A percentile compares a stretch with the other conserved stretches of the same genome.
Evolutionary conservation across 1,139 yeast species (phyloP).

Genomic region (Sugiyamaella sp.): DNA sequence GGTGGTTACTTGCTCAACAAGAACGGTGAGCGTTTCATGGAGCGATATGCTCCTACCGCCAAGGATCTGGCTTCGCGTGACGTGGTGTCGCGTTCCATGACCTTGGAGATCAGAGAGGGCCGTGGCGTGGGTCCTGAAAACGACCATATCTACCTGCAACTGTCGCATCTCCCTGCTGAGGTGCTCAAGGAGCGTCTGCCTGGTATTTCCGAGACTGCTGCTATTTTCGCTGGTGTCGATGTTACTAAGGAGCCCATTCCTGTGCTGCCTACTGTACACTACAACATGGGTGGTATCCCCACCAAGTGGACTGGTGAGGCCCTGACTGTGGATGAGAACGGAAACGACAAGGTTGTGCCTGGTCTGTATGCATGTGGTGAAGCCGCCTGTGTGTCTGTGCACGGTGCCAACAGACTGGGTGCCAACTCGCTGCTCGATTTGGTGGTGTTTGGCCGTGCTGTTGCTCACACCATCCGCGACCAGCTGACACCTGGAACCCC

Average conservation of each 20-base stretch:
- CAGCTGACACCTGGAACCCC: slow-evolving; percentile 87
- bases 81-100: slow-evolving; percentile 97
- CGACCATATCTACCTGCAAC: slow-evolving; percentile 94
- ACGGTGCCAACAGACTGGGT: slow-evolving; percentile 99
- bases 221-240: slow-evolving; percentile 98
- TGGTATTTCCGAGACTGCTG: slow-evolving; percentile 98
- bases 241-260: slow-evolving; percentile 99
- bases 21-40: slow-evolving; percentile 99
- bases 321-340: slow-evolving; percentile 77
- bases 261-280: slow-evolving; percentile 96
- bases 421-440: slow-evolving; percentile 97
- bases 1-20: slow-evolving; percentile 96
- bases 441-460: slow-evolving; percentile 99
- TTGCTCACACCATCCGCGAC: slow-evolving; percentile 87
- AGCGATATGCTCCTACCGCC: slow-evolving; percentile 98
- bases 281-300: slow-evolving; percentile 99
- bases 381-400: slow-evolving; percentile 98
- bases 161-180: slow-evolving; percentile 89
- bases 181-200: slow-evolving; percentile 96
- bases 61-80: slow-evolving; percentile 98
- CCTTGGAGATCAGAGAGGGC: slow-evolving; percentile 98
- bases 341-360: slow-evolving; percentile 89
- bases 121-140: slow-evolving; percentile 98
- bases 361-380: slow-evolving; percentile 98
- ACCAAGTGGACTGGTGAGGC: slow-evolving; percentile 98